Percentiles rank a stretch among this genome's conserved stretches.
Conservation (phyloP, 139 green algal genomes). For the Dunaliella primolecta region DNA sequence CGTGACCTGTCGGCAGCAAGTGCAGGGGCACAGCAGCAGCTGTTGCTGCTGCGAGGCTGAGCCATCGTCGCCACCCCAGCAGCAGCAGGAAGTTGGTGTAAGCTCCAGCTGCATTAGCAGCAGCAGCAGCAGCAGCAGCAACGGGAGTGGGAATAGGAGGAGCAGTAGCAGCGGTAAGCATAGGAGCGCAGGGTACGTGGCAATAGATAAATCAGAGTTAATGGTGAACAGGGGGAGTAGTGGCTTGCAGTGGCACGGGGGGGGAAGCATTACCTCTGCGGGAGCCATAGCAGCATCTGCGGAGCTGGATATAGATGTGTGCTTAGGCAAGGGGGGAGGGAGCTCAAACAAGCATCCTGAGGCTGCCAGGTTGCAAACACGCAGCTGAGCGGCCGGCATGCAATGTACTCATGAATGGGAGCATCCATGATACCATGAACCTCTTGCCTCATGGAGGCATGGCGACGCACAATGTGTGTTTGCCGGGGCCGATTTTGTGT, state of each 20-base stretch:
- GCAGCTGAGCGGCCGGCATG: too few species aligned
- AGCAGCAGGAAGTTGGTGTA: too few species aligned
- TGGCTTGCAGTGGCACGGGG: neutral
- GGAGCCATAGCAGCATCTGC: neutral
- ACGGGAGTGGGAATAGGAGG: neutral
- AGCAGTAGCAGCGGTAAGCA: neutral
- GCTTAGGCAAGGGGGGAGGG: neutral
- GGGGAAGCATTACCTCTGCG: neutral
- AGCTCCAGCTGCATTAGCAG: too few species aligned
- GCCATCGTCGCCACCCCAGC: too few species aligned
- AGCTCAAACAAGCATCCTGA: too few species aligned
- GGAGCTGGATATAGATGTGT: neutral
- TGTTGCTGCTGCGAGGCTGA: too few species aligned
- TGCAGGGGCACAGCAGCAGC: slow-evolving; percentile 7
- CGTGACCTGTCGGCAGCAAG: slow-evolving; percentile 1
- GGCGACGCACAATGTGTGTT: too few species aligned
- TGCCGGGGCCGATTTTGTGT: too few species aligned
- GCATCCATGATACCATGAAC: too few species aligned
- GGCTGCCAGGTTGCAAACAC: too few species aligned
- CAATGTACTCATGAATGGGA: too few species aligned
- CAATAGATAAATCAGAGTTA: neutral
- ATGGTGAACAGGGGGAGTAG: neutral
- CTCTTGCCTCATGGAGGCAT: too few species aligned
- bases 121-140: slow-evolving; percentile 3
- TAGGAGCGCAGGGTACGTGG: neutral